These are phyloP conservation scores for Rosa chinensis DNA, from an alignment of 306 rosid species.

Conservation along the genomic window DNA sequence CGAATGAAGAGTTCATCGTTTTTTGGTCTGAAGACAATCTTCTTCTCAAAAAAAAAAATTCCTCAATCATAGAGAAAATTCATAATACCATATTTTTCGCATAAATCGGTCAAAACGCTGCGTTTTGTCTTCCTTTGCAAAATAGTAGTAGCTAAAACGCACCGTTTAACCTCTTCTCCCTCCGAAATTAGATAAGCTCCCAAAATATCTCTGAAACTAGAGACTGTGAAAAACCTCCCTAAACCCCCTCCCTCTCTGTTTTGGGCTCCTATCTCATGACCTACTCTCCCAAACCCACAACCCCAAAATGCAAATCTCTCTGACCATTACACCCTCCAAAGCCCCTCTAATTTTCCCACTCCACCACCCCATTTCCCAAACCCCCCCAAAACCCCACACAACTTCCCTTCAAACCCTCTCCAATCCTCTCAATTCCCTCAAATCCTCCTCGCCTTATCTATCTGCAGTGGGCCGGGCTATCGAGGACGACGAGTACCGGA, in stretches of 20 bases:
- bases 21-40: too few relatives aligned
- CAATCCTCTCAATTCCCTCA: conserved; percentile 39
- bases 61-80: too few relatives aligned
- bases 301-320: conserved; percentile 51
- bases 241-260: conserved; percentile 37
- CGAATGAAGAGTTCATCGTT: background rate
- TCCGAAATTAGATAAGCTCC: background rate
- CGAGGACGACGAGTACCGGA: conserved; percentile 83
- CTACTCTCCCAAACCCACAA: background rate
- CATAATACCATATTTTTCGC: too few relatives aligned
- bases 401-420: conserved; percentile 38
- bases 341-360: conserved; percentile 54
- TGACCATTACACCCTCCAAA: conserved; percentile 44
- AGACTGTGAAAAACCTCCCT: conserved; percentile 23
- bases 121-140: background rate
- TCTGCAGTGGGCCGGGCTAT: conserved; percentile 68
- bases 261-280: conserved; percentile 5
- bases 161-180: conserved; percentile 1
- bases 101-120: background rate
- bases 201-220: background rate
- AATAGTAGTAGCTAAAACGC: background rate
- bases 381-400: conserved; percentile 35
- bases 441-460: conserved; percentile 62
- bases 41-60: too few relatives aligned
- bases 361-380: conserved; percentile 46